Percentiles rank a stretch among this genome's conserved stretches.
These are phyloP conservation scores for Tarenaya hassleriana DNA, from an alignment of 345 rosid species.

Conservation along the genomic window DNA sequence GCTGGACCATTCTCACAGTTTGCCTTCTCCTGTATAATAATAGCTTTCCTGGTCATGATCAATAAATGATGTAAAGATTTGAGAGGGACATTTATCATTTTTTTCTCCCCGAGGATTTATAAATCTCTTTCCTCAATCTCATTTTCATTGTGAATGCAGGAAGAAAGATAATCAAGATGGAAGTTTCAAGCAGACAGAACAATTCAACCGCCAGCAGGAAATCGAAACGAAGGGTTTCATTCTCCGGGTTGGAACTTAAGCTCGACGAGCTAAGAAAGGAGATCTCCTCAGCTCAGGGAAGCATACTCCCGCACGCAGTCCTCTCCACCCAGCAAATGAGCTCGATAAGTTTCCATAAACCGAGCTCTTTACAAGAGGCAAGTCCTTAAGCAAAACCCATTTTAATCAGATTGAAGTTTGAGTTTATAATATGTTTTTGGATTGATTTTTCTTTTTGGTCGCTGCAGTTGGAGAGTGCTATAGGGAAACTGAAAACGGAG, in stretches of 20 bases:
- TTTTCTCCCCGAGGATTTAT: not conserved
- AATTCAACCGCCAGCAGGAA: constrained; percentile 26
- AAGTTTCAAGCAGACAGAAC: constrained; percentile 44
- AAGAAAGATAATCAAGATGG: constrained; percentile 56
- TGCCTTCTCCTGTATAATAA: too few relatives aligned
- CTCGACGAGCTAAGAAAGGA: constrained; percentile 80
- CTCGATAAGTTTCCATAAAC: constrained; percentile 47
- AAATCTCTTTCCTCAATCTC: not conserved
- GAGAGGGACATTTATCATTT: not conserved
- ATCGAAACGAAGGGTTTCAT: constrained; percentile 36
- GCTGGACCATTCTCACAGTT: too few relatives aligned
- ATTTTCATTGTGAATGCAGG: too few relatives aligned
- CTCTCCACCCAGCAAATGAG: constrained; percentile 73
- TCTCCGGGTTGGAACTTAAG: constrained; percentile 52
- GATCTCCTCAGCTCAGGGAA: constrained; percentile 55
- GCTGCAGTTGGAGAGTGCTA: constrained; percentile 75
- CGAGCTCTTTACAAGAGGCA: constrained; percentile 57
- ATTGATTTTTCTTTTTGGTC: constrained; percentile 3
- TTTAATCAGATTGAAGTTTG: not conserved
- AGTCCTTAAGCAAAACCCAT: constrained; percentile 15
- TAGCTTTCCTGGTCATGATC: too few relatives aligned
- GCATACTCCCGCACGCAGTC: constrained; percentile 80
- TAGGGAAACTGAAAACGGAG: constrained; percentile 73
- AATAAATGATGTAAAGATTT: too few relatives aligned
- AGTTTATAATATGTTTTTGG: not conserved